Percentiles rank a stretch among this genome's conserved stretches.
These are phyloP conservation scores for Cucumis cinereus DNA, from an alignment of 306 rosid genomes.

Conservation along the genomic window DNA sequence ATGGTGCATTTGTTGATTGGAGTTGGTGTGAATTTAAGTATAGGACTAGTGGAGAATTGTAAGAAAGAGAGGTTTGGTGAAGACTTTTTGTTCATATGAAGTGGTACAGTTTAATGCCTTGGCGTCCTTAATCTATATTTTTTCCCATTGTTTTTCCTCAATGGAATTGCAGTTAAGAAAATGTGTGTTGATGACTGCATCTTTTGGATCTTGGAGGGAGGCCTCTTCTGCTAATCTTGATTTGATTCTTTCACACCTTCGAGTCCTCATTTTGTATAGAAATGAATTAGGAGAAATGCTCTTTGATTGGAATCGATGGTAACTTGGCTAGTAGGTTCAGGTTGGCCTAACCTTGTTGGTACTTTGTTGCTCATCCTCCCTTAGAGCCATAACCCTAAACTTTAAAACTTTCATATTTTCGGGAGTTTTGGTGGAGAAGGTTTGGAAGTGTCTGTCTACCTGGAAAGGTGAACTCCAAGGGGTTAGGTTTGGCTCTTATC, in stretches of 20 bases:
- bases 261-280: not conserved
- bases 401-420: not conserved
- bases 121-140: not conserved
- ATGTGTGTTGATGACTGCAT: not conserved
- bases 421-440: no score
- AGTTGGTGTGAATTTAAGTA: not conserved
- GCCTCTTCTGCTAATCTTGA: not conserved
- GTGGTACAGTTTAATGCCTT: not conserved
- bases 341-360: not conserved
- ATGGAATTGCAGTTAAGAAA: no score
- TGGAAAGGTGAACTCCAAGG: not conserved
- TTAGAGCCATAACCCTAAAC: not conserved
- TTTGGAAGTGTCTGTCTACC: no score
- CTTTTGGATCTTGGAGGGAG: not conserved
- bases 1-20: not conserved
- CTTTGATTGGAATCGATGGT: not conserved
- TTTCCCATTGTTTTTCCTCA: no score
- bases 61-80: not conserved
- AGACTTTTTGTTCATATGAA: not conserved
- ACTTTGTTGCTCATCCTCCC: not conserved
- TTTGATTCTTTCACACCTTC: not conserved
- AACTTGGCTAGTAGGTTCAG: not conserved
- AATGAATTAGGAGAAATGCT: not conserved
- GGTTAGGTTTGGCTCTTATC: not conserved
- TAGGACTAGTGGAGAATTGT: not conserved